Base-by-base conservation (phyloP, 148 eudicot species). In the Silene uniflora region DNA sequence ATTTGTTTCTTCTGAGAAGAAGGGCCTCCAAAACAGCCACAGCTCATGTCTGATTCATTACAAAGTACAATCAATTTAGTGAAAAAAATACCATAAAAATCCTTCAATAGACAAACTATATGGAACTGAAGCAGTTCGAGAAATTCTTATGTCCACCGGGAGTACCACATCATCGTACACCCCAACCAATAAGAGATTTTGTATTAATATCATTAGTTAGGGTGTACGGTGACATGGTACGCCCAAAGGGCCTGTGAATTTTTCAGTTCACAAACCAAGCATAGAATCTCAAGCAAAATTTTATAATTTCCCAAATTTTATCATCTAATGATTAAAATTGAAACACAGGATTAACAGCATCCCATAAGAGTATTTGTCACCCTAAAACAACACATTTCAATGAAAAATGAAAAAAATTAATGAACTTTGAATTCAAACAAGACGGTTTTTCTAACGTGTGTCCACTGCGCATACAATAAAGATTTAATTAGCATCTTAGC, bases 1-100 rank as follows among this genome's bases (percentile, higher is more conserved):
- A 44, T 79, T 27, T 32, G 74, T 66, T 66, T 83, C 73, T 63
- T 75, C 77, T 72, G 80, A 10, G 54, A 55, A 79, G 27, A 67
- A 39, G 74, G 71, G 81, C 63, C 25, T 54, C 91, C 86, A 75
- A 86, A 88, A 84, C 91, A 86, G 78, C 80, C 62, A 75, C 91
- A 86, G 69, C 77, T 67, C 91, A 88, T 86, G 58, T 79, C 87
- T 69, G 73, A 23, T 74, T 71, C 32, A 67, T 22, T 32, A 67
- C 77, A 76, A 60, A 18, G 23, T 59, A 42, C 63, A 62, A 35
- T 29, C 14, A 62, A 21, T 69, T 5, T 10, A 47, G n/a, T 0
- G 1, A 60, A 19, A 72, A 63, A 7, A 24, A 29, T 24, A 21
- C 0, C 21, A 35, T 5, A 6, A 32, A 47, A 22, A 14, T 2